Base-by-base conservation (phyloP, 805 yeast genomes). In the Pichia pseudocactophila region DNA sequence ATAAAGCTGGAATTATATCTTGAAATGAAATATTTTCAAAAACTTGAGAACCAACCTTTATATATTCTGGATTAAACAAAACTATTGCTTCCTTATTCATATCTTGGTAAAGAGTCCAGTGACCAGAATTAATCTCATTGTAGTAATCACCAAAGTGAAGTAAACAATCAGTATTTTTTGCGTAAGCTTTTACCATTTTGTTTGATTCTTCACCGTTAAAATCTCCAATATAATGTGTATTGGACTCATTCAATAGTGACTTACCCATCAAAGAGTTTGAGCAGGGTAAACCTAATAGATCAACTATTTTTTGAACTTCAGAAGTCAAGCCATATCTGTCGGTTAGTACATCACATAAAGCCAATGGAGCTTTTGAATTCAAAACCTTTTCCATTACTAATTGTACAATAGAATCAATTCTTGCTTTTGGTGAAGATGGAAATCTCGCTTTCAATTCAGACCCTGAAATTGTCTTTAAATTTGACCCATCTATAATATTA, bases 101-200 rank as follows among this genome's bases (percentile, higher is more conserved):
- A 8, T 63, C 66, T 25, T 54, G 41, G 39, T 59, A 61, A 18
- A 74, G 65, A 4, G 83, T 59, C 62, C 73, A 76, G 41, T 74
- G 76, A 8, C 90, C 90, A 18, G 82, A 71, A 55, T 82, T 83
- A 46, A 78, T 74, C 57, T 82, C 92, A 45, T 80, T 75, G 42
- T 69, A 63, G 43, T 74, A 70, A 39, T 79, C 74, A 8, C 97
- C 97, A 49, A 86, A 63, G 53, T 75, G 76, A 33, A 89, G 50
- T 15, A 88, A 68, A 37, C 83, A 65, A 57, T 90, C 97, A 13
- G 85, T 70, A 3, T 68, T 46, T 39, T 73, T 69, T 42, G 71
- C 74, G 48, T 66, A 71, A 36, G 68, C 62, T 33, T 65, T 62
- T 25, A 78, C 73, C 19, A 73, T 71, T 13, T 62, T 62, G 26